Evolutionary conservation across 179 eudicot genomes (phyloP), one percentile per base, ranked within the genome.

Genomic region (Silene vulgaris): DNA sequence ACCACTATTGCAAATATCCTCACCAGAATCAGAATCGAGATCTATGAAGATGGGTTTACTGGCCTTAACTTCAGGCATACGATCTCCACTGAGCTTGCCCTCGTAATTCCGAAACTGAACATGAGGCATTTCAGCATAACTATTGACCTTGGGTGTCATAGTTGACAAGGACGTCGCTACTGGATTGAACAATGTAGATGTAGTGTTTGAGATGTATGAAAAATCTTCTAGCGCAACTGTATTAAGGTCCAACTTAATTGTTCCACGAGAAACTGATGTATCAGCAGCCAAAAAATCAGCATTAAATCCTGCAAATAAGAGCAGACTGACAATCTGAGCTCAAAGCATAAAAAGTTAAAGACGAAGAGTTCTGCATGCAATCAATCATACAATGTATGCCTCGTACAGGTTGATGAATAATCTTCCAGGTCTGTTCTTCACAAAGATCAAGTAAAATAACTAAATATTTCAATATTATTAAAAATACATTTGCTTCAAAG

Each of bases 201-300:
- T 52, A 68, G 78, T 75, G 73, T 62, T 78, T n/a, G 80, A 80
- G 69, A 64, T 14, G 76, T 13, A 67, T 30, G 81, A 80, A 1
- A 80, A 80, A 40, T 83, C 84, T 71, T 86, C 87, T 54, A 62
- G 59, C 43, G 56, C 80, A 74, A 65, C 50, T 75, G 57, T 76
- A 76, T 88, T 91, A 19, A 88, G 94, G 85, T 89, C 90, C 69
- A 87, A 75, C 21, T 50, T 54, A 19, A 35, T 6, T 20, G 62
- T 50, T 73, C 77, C 76, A 37, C 69, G 14, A 54, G 76, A 40
- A 76, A 74, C 65, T 30, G 76, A 43, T 0, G 37, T 59, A 79
- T 19, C 66, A 57, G 79, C 65, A 19, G 20, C 30, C 21, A 70
- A 52, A 12, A 72, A 32, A 45, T 78, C 81, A 48, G 77, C 75